phyloP scores from a whole-genome alignment of 495 filamentous ascomycete genomes.

The Cenococcum geophilum region DNA sequence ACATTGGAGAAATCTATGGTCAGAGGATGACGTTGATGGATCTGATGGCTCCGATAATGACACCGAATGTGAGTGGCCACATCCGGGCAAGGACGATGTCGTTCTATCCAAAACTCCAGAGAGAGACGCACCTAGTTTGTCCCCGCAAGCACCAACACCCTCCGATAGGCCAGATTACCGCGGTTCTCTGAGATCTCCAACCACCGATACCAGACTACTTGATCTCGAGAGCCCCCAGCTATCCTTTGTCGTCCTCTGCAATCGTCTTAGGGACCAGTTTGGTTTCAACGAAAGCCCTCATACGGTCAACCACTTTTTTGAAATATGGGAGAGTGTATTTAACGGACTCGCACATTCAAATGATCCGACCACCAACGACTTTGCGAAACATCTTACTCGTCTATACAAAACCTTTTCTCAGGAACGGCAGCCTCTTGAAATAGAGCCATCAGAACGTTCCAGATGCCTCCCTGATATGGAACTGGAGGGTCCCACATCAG shows the following conservation, averaged over 20 bases:
- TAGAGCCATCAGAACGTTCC: too few species aligned
- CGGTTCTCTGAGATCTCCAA: not conserved
- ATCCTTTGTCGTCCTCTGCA: not conserved
- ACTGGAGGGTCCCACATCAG: not conserved
- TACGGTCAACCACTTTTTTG: not conserved
- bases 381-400: not conserved
- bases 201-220: not conserved
- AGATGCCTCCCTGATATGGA: not conserved
- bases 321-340: not conserved
- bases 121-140: not conserved
- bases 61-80: not conserved
- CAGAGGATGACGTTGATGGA: not conserved
- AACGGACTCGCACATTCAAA: not conserved
- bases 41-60: not conserved
- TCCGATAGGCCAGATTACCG: not conserved
- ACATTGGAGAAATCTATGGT: not conserved
- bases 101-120: not conserved
- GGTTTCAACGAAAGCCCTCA: not conserved
- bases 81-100: not conserved
- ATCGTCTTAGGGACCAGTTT: not conserved
- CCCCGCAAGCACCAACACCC: not conserved
- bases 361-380: not conserved
- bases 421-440: not conserved
- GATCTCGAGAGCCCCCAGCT: not conserved
- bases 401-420: not conserved